Evolutionary conservation across 2,329 filamentous ascomycete species (phyloP).

Genomic region (Rutstroemia sp.): DNA sequence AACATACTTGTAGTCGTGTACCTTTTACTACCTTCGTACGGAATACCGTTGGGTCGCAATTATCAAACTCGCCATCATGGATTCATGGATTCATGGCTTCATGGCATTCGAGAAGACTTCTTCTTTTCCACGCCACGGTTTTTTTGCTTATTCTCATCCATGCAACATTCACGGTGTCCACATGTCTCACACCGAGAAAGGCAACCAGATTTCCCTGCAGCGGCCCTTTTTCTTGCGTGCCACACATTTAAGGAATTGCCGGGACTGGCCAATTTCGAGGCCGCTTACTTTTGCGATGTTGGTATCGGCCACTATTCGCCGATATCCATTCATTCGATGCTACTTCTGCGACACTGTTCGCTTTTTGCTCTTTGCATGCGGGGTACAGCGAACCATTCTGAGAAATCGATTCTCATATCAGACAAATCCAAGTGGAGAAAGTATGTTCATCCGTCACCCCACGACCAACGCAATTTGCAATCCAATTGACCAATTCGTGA

Average conservation of each 20-base stretch:
- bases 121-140: no score
- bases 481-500: no score
- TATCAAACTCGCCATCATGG: no score
- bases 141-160: not conserved
- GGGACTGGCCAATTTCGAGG: not conserved
- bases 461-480: not conserved
- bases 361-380: slow-evolving; percentile 1
- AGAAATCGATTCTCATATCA: not conserved
- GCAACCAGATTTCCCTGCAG: slow-evolving; percentile 9
- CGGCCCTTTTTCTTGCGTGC: slow-evolving; percentile 4
- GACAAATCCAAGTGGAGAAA: not conserved
- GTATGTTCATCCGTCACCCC: not conserved
- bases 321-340: not conserved
- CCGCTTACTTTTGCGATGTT: not conserved
- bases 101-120: no score
- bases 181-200: slow-evolving; percentile 5
- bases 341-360: slow-evolving; percentile 2
- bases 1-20: no score
- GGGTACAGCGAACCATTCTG: slow-evolving; percentile 6
- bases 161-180: slow-evolving; percentile 2
- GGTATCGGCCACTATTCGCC: slow-evolving; percentile 4
- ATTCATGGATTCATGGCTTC: no score
- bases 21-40: no score
- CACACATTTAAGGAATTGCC: not conserved
- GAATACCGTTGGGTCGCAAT: no score